Base-by-base conservation (phyloP, 129 eudicot genomes). In the Centaurea solstitialis region DNA sequence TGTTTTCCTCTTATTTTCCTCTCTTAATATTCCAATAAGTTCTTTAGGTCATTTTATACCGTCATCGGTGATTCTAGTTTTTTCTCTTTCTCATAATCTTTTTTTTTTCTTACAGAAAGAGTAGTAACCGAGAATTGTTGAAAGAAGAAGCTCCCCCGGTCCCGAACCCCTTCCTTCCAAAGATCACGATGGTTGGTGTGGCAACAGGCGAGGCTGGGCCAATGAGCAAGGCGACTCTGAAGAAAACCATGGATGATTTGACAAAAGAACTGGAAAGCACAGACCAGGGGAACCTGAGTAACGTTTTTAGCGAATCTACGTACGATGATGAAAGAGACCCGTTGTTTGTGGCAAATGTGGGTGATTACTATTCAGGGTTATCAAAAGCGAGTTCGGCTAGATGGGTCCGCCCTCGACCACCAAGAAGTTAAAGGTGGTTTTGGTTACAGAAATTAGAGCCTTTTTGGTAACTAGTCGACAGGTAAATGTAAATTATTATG, bases 151-250 rank as follows among this genome's bases (percentile, higher is more conserved):
- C 37, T 43, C 84, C 87, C 37, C 75, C 81, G 11, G 88, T 87
- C 73, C 75, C 81, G 8, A 89, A 89, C 73, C 89, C 93, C 10
- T 84, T 93, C 68, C 88, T 95, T 76, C 99, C 99, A 15, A 89
- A 89, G 86, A 87, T 95, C 45, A 95, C 99, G 0, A 93, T 95
- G 97, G 93, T 95, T 73, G 99, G 99, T 64, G 86, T 95, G 35
- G 85, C 99, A 62, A 89, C 91, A 0, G 87, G 86, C n/a, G 97
- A 92, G 87, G 80, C 91, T 12, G 97, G 93, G 23, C 91, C 87
- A 62, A 83, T 90, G 88, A 90, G 86, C 90, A 92, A 90, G 82
- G 86, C 90, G 22, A 85, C 89, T 23, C 37, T 93, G 76, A 93
- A 91, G 72, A 93, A 95, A 85, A 93, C 93, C 10, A 91, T 95